A percentile compares a stretch with the other conserved stretches of the same genome.
Conservation (phyloP, 768 basidiomycete genomes). For the Boletellus sp. region DNA sequence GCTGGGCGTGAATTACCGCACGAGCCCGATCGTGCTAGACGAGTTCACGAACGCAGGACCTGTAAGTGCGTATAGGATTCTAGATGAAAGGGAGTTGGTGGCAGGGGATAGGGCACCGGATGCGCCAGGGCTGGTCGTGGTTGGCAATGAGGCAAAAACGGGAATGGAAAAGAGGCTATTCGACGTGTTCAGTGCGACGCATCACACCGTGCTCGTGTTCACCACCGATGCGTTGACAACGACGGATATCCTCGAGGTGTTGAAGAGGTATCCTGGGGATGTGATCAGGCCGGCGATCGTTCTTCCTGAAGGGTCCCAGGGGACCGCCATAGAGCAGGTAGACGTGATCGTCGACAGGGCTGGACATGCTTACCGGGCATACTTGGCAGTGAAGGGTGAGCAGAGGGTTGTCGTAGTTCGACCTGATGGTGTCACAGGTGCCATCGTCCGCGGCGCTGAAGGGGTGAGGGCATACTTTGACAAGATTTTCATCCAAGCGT, state of each 20-base stretch:
- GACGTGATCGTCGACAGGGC: conserved; percentile 36
- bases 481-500: conserved; percentile 8
- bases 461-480: conserved; percentile 18
- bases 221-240: neutral
- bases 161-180: conserved; percentile 1
- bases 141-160: neutral
- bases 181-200: conserved; percentile 1
- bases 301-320: conserved; percentile 8
- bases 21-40: conserved; percentile 47
- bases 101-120: conserved; percentile 17
- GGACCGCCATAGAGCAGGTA: conserved; percentile 11
- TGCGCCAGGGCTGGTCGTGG: conserved; percentile 1
- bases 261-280: conserved; percentile 6
- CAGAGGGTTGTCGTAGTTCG: conserved; percentile 36
- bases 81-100: conserved; percentile 3
- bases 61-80: conserved; percentile 3
- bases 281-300: conserved; percentile 12
- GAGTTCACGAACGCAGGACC: conserved; percentile 5
- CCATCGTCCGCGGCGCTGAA: conserved; percentile 17
- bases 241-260: conserved; percentile 5
- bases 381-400: conserved; percentile 30
- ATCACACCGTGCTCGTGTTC: conserved; percentile 30
- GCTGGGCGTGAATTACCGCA: conserved; percentile 53
- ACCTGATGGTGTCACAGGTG: conserved; percentile 46
- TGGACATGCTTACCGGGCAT: conserved; percentile 40